phyloP scores from a whole-genome alignment of 225 moss, liverwort and hornwort genomes.

The Straminergon stramineum region DNA sequence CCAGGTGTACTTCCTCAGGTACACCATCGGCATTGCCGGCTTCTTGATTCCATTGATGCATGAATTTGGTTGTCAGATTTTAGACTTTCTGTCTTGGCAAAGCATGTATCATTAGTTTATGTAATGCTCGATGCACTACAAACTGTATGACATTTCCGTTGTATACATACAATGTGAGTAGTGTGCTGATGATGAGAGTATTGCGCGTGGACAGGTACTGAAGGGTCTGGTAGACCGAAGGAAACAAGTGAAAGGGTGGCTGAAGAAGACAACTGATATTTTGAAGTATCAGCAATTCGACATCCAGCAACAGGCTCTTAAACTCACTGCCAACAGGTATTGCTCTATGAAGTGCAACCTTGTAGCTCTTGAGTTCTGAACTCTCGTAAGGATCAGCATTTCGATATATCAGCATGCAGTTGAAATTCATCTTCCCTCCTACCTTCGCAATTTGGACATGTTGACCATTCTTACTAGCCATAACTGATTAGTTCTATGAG shows the following conservation, averaged over 20 bases:
- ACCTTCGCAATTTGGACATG: not conserved
- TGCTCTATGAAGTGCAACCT: not conserved
- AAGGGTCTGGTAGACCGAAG: slow-evolving; percentile 94
- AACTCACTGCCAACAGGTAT: slow-evolving; percentile 97
- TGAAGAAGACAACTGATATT: slow-evolving; percentile 77
- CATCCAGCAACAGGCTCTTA: slow-evolving; percentile 97
- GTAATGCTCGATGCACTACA: not conserved
- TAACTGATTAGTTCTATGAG: not conserved
- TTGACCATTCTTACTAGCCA: not conserved
- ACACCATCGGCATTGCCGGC: not conserved
- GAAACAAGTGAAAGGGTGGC: slow-evolving; percentile 91
- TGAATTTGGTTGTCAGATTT: not conserved
- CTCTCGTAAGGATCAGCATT: not conserved
- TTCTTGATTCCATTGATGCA: not conserved
- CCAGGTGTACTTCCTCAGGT: slow-evolving; percentile 98
- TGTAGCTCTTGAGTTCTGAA: not conserved
- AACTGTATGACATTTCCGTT: not conserved
- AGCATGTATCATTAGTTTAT: not conserved
- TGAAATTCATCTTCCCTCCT: not conserved
- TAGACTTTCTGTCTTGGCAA: not conserved
- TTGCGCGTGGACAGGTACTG: slow-evolving; percentile 50
- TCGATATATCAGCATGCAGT: not conserved
- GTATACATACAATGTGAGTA: not conserved
- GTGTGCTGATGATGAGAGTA: not conserved
- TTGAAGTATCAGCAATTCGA: slow-evolving; percentile 94